Evolutionary conservation across 345 rosid genomes (phyloP).

Genomic region (Heritiera fomes): DNA sequence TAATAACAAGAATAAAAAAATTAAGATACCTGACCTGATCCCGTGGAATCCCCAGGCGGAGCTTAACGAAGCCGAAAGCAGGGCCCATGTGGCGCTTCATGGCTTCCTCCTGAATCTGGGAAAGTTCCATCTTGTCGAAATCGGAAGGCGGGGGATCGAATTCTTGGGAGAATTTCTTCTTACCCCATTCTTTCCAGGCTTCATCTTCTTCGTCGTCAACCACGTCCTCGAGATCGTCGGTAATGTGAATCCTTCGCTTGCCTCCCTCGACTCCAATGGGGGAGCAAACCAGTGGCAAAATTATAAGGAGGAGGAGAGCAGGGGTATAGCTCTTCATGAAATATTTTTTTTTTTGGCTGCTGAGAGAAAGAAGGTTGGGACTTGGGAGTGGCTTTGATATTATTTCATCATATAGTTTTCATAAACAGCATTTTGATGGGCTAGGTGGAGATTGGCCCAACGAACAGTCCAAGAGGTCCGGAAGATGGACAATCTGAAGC

Average conservation of each 20-base stretch:
- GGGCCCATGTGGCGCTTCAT: slow-evolving; percentile 63
- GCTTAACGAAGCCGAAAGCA: slow-evolving; percentile 83
- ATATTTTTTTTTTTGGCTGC: neutral
- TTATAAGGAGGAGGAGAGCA: slow-evolving; percentile 25
- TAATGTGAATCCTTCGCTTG: slow-evolving; percentile 63
- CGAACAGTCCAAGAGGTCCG: neutral
- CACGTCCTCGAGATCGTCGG: slow-evolving; percentile 87
- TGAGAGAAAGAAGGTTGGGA: neutral
- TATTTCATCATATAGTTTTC: neutral
- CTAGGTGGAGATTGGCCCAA: neutral
- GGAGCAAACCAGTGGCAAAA: slow-evolving; percentile 24
- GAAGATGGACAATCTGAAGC: neutral
- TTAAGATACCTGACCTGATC: slow-evolving; percentile 39
- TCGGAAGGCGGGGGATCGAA: slow-evolving; percentile 71
- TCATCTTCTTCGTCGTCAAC: slow-evolving; percentile 93
- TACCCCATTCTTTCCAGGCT: slow-evolving; percentile 91
- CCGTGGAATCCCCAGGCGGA: slow-evolving; percentile 66
- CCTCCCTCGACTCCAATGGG: slow-evolving; percentile 43
- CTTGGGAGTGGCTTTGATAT: neutral
- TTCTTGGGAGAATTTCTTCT: slow-evolving; percentile 34
- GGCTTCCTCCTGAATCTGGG: slow-evolving; percentile 66
- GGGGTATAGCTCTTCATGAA: slow-evolving; percentile 5
- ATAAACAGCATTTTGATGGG: neutral
- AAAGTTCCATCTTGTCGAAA: slow-evolving; percentile 52
- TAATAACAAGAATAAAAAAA: neutral